A percentile compares a stretch with the other conserved stretches of the same genome.
phyloP scores from a whole-genome alignment of 495 filamentous ascomycete genomes.

The Aspergillus ellipticus region DNA sequence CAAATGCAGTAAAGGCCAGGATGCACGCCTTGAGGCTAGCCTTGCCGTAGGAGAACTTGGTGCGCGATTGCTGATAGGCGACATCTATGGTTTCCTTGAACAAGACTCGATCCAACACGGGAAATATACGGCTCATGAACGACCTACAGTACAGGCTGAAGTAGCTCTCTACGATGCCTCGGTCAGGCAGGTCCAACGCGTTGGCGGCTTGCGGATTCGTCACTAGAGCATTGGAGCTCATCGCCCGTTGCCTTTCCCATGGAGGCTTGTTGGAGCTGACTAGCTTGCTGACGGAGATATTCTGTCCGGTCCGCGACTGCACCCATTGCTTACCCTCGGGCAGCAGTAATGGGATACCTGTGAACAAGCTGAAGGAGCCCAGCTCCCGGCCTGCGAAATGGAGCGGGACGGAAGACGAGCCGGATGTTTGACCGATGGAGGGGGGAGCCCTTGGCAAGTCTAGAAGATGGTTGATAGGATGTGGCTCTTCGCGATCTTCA shows the following conservation, averaged over 20 bases:
- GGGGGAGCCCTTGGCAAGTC: not conserved
- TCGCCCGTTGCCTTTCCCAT: constrained; percentile 33
- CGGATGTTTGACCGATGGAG: constrained; percentile 10
- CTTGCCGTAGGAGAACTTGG: constrained; percentile 14
- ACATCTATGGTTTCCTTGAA: constrained; percentile 38
- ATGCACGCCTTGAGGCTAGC: constrained; percentile 38
- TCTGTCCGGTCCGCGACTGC: constrained; percentile 42
- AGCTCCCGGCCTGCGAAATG: constrained; percentile 49
- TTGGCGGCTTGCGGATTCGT: constrained; percentile 21
- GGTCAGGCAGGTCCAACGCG: constrained; percentile 29
- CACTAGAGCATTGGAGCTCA: constrained; percentile 21
- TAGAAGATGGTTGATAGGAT: not conserved
- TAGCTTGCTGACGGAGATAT: constrained; percentile 29
- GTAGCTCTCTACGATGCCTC: constrained; percentile 16
- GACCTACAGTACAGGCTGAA: constrained; percentile 22
- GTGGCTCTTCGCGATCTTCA: not conserved
- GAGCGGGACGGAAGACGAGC: constrained; percentile 35
- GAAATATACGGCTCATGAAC: constrained; percentile 42
- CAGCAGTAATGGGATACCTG: constrained; percentile 45
- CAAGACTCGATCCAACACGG: constrained; percentile 35
- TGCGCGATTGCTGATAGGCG: constrained; percentile 32
- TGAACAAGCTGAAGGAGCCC: constrained; percentile 43
- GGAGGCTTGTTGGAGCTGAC: constrained; percentile 29
- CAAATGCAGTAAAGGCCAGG: constrained; percentile 43
- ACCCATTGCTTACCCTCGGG: constrained; percentile 46